Evolutionary conservation across 306 rosid species (phyloP), one percentile per base, ranked within the genome.

Genomic region (Canavalia gladiata): DNA sequence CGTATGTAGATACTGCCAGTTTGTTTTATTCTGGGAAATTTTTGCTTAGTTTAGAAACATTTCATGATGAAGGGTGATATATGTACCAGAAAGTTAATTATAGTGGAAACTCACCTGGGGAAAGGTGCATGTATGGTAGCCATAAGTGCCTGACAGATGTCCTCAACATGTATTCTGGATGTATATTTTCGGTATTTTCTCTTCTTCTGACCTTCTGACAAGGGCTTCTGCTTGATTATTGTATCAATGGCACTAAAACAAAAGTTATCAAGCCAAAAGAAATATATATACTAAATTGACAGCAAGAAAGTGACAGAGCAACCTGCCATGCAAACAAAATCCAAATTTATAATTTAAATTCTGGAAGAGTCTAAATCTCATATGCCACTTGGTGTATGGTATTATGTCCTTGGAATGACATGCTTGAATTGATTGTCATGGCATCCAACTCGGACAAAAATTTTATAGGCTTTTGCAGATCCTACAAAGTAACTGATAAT

Each of bases 101-200:
- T 6, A 50, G 41, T 33, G 68, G 12, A 63, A 81, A 81, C 85
- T 69, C 46, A 88, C 97, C 91, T 66, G 46, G 57, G 77, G 28
- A 87, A 75, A 79, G 89, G 81, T 49, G 83, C 46, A 7, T 60
- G 29, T 28, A 89, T 78, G 75, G 92, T 69, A 77, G 98, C 90
- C 72, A 75, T 77, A n/a, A 95, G 86, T 37, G 98, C 97, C 84
- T 87, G 96, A 64, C 93, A 91, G 79, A 95, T 88, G 82, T 95
- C 99, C 52, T 88, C 90, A 39, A 95, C 96, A 79, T 93, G 95
- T 87, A 91, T 82, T 84, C 99, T 85, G 30, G 99, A 88, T 4
- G 97, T 93, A 88, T 81, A 90, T 41, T 81, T 87, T 86, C 81
- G 83, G 73, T 62, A 28, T 68, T 58, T 87, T 85, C 98, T 90